Base-by-base conservation (phyloP, 2,329 filamentous ascomycete species). In the Hypoxylon rubiginosum region DNA sequence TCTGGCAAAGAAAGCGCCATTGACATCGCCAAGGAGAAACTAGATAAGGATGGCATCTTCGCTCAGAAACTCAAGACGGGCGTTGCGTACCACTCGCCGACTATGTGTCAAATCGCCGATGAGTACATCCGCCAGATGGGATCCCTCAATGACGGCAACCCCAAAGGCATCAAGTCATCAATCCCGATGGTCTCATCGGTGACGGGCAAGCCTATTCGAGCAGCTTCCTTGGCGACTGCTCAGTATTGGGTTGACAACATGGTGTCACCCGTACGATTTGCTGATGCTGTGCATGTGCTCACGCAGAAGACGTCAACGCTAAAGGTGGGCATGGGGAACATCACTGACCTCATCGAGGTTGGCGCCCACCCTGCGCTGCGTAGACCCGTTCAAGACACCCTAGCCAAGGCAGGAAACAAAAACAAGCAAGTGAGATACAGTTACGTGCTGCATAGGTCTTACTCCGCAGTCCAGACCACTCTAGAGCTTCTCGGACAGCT, bases 221-320 rank as follows among this genome's bases (percentile, higher is more conserved):
- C 62, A 10, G 53, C 66, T 9, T 17, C 39, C 4, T 26, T 75
- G 13, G 43, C 65, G 9, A 62, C 48, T 4, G 51, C 66, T 8
- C 66, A 72, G 30, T 75, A 75, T 41, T 82, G 80, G 80, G 76
- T 77, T 6, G 67, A 75, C 2, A 81, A 81, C 43, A 67, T 82
- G 45, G 65, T 75, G 2, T 74, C 71, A 0, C 77, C 77, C 0
- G 80, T 82, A 0, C 68, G 67, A 30, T 81, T 81, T 41, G 55
- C 71, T 1, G 61, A 74, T 15, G 79, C 79, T 0, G 62, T 76
- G 1, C 62, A 69, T 6, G 24, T 68, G 1, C 43, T 72, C 17
- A 66, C 58, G 1, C 67, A 73, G 30, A 68, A 62, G 30, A 61
- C 66, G 7, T 68, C 66, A 7, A 67, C 53, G 61, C 73, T 64